Base-by-base conservation (phyloP, 2,329 filamentous ascomycete species). In the Aspergillus sp. region DNA sequence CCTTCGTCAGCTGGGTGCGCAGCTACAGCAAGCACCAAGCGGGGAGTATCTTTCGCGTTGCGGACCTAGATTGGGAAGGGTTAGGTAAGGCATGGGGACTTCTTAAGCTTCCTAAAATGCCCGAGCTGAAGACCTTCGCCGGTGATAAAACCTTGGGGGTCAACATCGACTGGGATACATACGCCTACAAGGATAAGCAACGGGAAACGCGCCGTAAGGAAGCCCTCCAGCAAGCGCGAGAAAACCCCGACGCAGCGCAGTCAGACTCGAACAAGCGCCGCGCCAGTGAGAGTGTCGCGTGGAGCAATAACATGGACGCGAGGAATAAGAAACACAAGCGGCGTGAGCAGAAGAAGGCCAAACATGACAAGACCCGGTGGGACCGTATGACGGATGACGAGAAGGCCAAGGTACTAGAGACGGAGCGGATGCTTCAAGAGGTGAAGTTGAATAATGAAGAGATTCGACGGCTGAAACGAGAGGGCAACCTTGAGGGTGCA, bases 11-110 rank as follows among this genome's bases (percentile, higher is more conserved):
- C 61, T 97, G 89, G 86, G 82, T 94, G 1, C 82, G 89, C 62
- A 86, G 87, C 55, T 97, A 97, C 70, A 86, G 81, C 62, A 94
- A 93, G 59, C 93, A 97, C 60, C 82, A 90, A 55, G 89, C 91
- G 1, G 84, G 81, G 49, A 94, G 88, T 59, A 97, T 98, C 55
- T 98, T 98, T 73, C 81, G 86, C 7, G 73, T 88, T 2, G 66
- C 76, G 3, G 88, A 94, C 58, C 75, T 96, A 10, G 84, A 95
- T 64, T 98, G 93, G 93, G 71, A 77, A 4, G 85, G 89, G 45
- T 75, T 93, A 1, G 91, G 83, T 1, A 75, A 81, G 45, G 86
- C 85, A 0, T 98, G 91, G 88, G 93, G 88, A 1, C 74, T 98
- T 1, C 74, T 96, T 2, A 83, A 83, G 43, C 76, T 97, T 53